Base-by-base conservation (phyloP, 2,329 filamentous ascomycete genomes). In the Trichocomaceae sp. region DNA sequence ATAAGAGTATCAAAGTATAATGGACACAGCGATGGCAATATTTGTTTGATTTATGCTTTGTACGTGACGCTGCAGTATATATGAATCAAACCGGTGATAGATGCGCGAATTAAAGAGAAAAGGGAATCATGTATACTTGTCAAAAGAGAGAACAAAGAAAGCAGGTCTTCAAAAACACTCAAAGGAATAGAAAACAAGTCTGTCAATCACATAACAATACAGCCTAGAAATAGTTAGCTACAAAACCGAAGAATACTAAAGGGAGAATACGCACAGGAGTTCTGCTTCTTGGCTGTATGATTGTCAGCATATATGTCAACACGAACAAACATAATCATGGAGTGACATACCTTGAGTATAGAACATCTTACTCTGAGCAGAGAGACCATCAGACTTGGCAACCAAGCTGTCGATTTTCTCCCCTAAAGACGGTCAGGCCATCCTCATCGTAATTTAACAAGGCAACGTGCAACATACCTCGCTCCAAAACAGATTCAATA, bases 401-500 rank as follows among this genome's bases (percentile, higher is more conserved):
- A 97, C 92, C 63, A 99, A 75, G 64, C 87, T 88, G 68, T 97
- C 92, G 63, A 99, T 90, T 81, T 96, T 97, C 83, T 97, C 91
- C 42, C 91, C 49, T 52, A 26, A n/a, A 20, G 19, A 37, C 9
- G 12, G 31, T 52, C 20, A 52, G 42, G n/a, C 46, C 7, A 1
- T 12, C 6, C 7, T 26, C 3, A 29, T 19, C 5, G 15, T 5
- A 20, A 10, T 20, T 31, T 9, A n/a, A 5, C n/a, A 7, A 31
- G 13, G 2, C 15, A 13, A 10, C 20, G 8, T 23, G 9, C 9
- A 23, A 44, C 44, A 37, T 26, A 49, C 54, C 93, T 59, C 93
- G 83, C 78, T 96, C 86, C 66, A 96, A 73, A 15, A 72, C 68
- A 45, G 66, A 67, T 57, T 70, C 67, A 52, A 96, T 96, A 45